These are phyloP conservation scores for Suillus lakei DNA, from an alignment of 768 basidiomycete species.

Conservation along the genomic window DNA sequence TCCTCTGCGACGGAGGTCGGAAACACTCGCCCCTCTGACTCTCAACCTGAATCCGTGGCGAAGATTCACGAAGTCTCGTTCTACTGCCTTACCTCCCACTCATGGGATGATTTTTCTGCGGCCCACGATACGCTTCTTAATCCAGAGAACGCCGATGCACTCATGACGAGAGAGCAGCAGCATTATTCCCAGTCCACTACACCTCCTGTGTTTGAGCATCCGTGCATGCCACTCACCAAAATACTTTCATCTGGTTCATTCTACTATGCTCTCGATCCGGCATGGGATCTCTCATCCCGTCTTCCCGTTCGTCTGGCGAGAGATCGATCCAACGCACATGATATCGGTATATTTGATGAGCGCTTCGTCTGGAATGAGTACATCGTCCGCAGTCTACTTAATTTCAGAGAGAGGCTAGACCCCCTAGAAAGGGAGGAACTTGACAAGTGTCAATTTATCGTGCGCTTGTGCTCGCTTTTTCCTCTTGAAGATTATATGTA, in stretches of 20 bases:
- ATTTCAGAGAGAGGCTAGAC: constrained; percentile 84
- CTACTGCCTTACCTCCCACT: constrained; percentile 80
- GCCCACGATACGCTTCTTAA: constrained; percentile 57
- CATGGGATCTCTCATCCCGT: constrained; percentile 91
- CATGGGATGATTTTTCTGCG: constrained; percentile 79
- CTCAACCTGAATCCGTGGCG: constrained; percentile 67
- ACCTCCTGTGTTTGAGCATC: constrained; percentile 80
- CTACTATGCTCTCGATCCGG: constrained; percentile 83
- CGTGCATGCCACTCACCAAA: constrained; percentile 87
- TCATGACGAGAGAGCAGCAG: constrained; percentile 40
- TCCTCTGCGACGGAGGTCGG: constrained; percentile 78
- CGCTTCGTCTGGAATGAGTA: constrained; percentile 97
- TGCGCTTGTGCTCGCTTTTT: constrained; percentile 43
- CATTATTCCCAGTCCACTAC: constrained; percentile 48
- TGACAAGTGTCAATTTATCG: constrained; percentile 85
- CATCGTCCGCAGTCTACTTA: constrained; percentile 83
- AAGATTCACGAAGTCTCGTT: constrained; percentile 90
- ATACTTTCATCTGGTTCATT: constrained; percentile 92
- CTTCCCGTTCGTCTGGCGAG: constrained; percentile 70
- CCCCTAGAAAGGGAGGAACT: constrained; percentile 69
- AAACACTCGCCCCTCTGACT: constrained; percentile 64
- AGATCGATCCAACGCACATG: constrained; percentile 47
- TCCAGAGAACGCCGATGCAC: constrained; percentile 57
- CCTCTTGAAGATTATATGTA: constrained; percentile 11
- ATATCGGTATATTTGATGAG: constrained; percentile 72